Conservation (phyloP, 2,329 filamentous ascomycete species). For the Verticillium alfalfae region DNA sequence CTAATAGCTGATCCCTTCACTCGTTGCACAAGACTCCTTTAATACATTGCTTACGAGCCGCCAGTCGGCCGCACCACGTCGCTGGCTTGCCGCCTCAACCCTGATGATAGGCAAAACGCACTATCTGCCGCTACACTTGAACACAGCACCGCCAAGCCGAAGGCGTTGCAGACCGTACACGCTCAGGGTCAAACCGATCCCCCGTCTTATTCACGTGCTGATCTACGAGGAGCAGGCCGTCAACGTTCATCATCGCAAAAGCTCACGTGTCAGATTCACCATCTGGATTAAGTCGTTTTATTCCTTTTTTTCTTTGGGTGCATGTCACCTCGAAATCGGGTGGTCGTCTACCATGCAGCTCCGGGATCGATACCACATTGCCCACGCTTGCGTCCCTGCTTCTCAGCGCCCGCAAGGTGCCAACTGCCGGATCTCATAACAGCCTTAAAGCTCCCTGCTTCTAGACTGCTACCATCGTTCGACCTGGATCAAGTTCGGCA, state of each 20-base stretch:
- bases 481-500: slow-evolving; percentile 3
- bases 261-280: background rate
- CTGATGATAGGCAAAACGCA: background rate
- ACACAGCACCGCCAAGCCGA: background rate
- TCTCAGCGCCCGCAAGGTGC: slow-evolving; percentile 1
- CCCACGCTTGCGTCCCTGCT: slow-evolving; percentile 1
- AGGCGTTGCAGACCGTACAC: background rate
- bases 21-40: too few species aligned
- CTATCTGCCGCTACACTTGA: background rate
- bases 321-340: too few species aligned
- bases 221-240: background rate
- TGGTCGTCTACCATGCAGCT: background rate
- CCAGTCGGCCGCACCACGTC: background rate
- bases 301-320: too few species aligned
- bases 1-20: too few species aligned
- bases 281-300: background rate
- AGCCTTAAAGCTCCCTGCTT: background rate
- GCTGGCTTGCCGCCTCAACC: background rate
- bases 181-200: background rate
- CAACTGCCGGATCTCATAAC: background rate
- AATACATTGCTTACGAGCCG: background rate
- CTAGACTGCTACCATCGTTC: slow-evolving; percentile 1
- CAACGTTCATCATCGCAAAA: background rate
- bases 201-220: background rate
- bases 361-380: background rate